Base-by-base conservation (phyloP, 169 alveolate genomes). In the Plasmodium gonderi region DNA sequence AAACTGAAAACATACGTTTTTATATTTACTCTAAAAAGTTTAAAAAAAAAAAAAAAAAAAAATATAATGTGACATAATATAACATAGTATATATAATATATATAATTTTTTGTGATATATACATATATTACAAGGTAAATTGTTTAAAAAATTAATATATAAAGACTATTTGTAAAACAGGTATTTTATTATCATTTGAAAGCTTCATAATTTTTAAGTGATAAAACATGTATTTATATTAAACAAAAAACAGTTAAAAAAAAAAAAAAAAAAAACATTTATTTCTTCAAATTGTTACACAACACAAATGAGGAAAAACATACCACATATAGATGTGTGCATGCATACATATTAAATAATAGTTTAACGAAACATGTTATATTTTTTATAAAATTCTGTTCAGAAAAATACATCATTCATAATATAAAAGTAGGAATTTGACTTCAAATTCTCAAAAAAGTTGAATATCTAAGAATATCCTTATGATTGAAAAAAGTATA, bases 41-140 rank as follows among this genome's bases (percentile, higher is more conserved):
- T 17, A 17, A 60, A 60, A 5, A 47, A 12, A 47, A 12, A 47
- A 12, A 47, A 20, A 11, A 20, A 60, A 6, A 60, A 20, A 60
- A 17, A 60, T 60, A 60, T 3, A 20, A 60, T 33, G 14, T 60
- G n/a, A n/a, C n/a, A n/a, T n/a, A n/a, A n/a, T n/a, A n/a, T n/a
- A n/a, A n/a, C n/a, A n/a, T n/a, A n/a, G n/a, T n/a, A n/a, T n/a
- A n/a, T n/a, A n/a, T n/a, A n/a, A n/a, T n/a, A n/a, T n/a, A n/a
- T n/a, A n/a, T n/a, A n/a, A n/a, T n/a, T n/a, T n/a, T n/a, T n/a
- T n/a, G n/a, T n/a, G n/a, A n/a, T n/a, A n/a, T n/a, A n/a, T n/a
- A n/a, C n/a, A n/a, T n/a, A n/a, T 60, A 60, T 60, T 60, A 60
- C 72, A 60, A 20, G n/a, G n/a, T n/a, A n/a, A 60, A 60, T 60